phyloP scores from a whole-genome alignment of 257 asterid species.

The Nicotiana benthamiana region DNA sequence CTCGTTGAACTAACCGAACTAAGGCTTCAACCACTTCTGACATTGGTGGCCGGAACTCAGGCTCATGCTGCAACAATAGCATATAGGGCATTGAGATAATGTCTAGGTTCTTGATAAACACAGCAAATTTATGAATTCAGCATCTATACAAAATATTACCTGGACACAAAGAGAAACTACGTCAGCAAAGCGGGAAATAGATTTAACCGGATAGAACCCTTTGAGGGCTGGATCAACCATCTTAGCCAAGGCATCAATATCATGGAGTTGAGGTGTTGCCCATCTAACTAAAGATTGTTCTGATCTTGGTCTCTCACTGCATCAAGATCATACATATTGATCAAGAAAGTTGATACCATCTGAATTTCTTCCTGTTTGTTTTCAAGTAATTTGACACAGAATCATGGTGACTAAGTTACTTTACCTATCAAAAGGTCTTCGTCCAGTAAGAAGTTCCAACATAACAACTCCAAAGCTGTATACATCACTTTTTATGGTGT shows the following conservation, averaged over 20 bases:
- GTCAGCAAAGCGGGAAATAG: conserved; percentile 77
- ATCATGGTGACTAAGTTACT: not conserved
- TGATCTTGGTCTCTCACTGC: conserved; percentile 54
- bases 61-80: conserved; percentile 55
- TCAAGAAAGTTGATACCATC: not conserved
- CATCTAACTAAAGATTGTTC: conserved; percentile 76
- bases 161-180: conserved; percentile 70
- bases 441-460: conserved; percentile 67
- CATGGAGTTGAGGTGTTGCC: conserved; percentile 84
- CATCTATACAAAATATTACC: conserved; percentile 24
- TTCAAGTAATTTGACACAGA: not conserved
- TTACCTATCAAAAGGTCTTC: conserved; percentile 63
- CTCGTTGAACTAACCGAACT: conserved; percentile 70
- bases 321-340: not conserved
- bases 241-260: conserved; percentile 64
- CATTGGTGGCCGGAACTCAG: conserved; percentile 90
- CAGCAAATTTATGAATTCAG: not conserved
- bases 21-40: conserved; percentile 82
- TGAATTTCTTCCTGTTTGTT: not conserved
- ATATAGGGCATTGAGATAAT: not conserved
- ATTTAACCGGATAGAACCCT: conserved; percentile 66
- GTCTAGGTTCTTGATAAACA: not conserved
- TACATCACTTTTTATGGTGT: conserved; percentile 59
- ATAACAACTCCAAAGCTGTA: conserved; percentile 76
- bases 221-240: conserved; percentile 74